phyloP scores from a whole-genome alignment of 2,329 filamentous ascomycete genomes.

The Nemania abortiva region DNA sequence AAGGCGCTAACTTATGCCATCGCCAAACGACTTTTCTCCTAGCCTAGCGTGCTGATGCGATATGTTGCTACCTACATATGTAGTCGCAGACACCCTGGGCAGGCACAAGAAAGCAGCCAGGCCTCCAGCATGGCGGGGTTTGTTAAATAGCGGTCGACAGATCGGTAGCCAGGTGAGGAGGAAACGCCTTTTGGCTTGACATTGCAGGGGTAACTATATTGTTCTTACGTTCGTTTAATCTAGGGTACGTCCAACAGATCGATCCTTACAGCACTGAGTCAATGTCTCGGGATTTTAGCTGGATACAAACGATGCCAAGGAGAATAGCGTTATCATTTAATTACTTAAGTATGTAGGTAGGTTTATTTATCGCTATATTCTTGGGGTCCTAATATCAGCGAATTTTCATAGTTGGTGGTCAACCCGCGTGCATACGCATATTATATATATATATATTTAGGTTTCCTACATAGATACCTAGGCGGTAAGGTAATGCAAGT shows the following conservation, averaged over 20 bases:
- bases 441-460: neutral
- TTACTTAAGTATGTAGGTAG: neutral
- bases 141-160: conserved; percentile 6
- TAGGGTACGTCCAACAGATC: conserved; percentile 1
- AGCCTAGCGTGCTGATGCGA: conserved; percentile 19
- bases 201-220: neutral
- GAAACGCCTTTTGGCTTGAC: conserved; percentile 3
- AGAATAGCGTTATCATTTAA: neutral
- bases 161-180: conserved; percentile 15
- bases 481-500: neutral
- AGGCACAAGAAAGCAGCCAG: conserved; percentile 4
- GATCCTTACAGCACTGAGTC: no score
- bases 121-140: conserved; percentile 16
- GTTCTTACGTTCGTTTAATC: neutral
- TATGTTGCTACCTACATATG: neutral
- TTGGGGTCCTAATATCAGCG: neutral
- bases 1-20: neutral
- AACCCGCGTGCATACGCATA: neutral
- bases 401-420: neutral
- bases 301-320: neutral
- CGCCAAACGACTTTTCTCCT: neutral
- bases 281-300: conserved; percentile 7
- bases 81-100: neutral
- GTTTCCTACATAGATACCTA: no score
- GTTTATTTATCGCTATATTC: no score